Conservation (phyloP, 108 stramenopile genomes). For the Chaetoceros tenuissimus region DNA sequence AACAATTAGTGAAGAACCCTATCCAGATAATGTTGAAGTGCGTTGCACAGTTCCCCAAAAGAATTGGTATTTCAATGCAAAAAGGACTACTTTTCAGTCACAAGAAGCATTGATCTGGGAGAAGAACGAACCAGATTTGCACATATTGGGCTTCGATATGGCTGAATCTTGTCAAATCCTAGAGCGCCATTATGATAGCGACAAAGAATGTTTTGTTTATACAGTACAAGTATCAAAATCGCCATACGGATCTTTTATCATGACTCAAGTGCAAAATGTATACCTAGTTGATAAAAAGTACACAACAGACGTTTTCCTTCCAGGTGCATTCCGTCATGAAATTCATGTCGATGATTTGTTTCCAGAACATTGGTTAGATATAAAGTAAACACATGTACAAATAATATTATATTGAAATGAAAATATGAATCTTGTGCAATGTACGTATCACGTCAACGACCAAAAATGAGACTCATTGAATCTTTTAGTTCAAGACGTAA, state of each 20-base stretch:
- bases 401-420: no score
- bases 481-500: no score
- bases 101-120: not conserved
- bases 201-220: not conserved
- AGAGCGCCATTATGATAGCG: not conserved
- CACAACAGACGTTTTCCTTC: slow-evolving; percentile 14
- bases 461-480: no score
- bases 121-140: not conserved
- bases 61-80: not conserved
- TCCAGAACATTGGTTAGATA: slow-evolving; percentile 25
- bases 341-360: slow-evolving; percentile 25
- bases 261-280: not conserved
- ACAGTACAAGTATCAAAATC: not conserved
- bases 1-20: slow-evolving; percentile 5
- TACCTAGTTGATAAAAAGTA: slow-evolving; percentile 13
- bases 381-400: no score
- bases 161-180: not conserved
- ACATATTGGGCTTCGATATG: not conserved
- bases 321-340: slow-evolving; percentile 31
- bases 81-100: not conserved
- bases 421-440: no score
- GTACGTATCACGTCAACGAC: no score
- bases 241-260: not conserved
- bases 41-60: slow-evolving; percentile 4
- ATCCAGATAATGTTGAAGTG: slow-evolving; percentile 6